These are phyloP conservation scores for Cryptosporidium baileyi DNA, from an alignment of 169 alveolate species.

Conservation along the genomic window DNA sequence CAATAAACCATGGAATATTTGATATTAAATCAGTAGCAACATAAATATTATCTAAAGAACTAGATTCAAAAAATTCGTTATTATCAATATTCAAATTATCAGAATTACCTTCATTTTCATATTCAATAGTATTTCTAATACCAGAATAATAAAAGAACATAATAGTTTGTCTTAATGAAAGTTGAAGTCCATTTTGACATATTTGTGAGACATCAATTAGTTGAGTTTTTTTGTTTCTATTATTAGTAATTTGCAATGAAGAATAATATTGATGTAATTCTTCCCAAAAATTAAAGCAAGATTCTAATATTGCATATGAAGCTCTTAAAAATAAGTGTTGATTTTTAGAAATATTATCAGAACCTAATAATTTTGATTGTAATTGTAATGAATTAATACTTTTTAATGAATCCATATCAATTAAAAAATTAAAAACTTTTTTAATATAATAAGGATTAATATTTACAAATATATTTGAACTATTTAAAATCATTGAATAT, in stretches of 20 bases:
- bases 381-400: slow-evolving; percentile 39
- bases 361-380: slow-evolving; percentile 25
- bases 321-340: slow-evolving; percentile 63
- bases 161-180: slow-evolving; percentile 52
- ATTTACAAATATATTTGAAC: background rate
- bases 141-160: slow-evolving; percentile 58
- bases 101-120: background rate
- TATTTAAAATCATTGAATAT: slow-evolving; percentile 8
- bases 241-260: background rate
- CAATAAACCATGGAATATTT: slow-evolving; percentile 46
- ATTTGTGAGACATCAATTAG: slow-evolving; percentile 1
- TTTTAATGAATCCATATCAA: slow-evolving; percentile 5
- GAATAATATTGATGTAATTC: slow-evolving; percentile 9
- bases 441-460: slow-evolving; percentile 3
- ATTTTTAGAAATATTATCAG: slow-evolving; percentile 23
- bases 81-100: background rate
- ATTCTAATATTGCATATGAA: slow-evolving; percentile 41
- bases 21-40: background rate
- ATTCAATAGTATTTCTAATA: slow-evolving; percentile 3
- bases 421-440: slow-evolving; percentile 1
- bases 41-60: too few species aligned
- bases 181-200: slow-evolving; percentile 58
- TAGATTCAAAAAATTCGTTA: slow-evolving; percentile 15
- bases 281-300: slow-evolving; percentile 44
- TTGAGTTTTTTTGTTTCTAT: background rate